Evolutionary conservation across 2,329 filamentous ascomycete species (phyloP), one percentile per base, ranked within the genome.

Genomic region (Biscogniauxia mediterranea): DNA sequence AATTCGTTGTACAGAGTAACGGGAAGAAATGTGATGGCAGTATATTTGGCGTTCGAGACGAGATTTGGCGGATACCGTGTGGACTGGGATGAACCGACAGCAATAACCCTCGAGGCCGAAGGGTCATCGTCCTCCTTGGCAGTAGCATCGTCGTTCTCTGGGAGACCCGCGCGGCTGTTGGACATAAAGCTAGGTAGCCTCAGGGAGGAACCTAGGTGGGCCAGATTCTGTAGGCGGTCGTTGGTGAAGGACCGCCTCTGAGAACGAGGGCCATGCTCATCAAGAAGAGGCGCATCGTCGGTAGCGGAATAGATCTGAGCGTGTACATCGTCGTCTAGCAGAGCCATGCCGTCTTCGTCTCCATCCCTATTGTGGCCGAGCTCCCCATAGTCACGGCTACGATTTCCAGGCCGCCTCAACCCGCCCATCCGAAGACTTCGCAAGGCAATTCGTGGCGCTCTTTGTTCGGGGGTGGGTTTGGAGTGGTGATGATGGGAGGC

Each of bases 1-100:
- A 99, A 99, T 74, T 99, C 95, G 78, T 98, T 98, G 78, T 97
- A 99, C 21, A 99, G 81, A 0, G 95, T 99, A 57, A 94, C 83
- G 2, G 96, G 96, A 15, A 99, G 83, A 76, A 99, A 99, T 57
- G 91, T 97, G 80, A 93, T 89, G 1, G 93, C 88, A 28, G 94
- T 98, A 76, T 99, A 99, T 82, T 98, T 99, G 59, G 95, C 94
- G 74, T 99, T 98, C 42, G 94, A 98, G 55, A 99, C 86, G 60
- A 92, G 85, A 76, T 99, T 99, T 8, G 91, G 87, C 9, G 95
- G 94, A 74, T 94, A 98, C 67, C 89, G 88, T 55, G 88, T 82
- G 26, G 86, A 76, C 72, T 96, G 93, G 28, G 79, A 73, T 54
- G 89, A 87, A 61, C 92, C 94, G 57, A 97, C 91, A 2, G 87